These are phyloP conservation scores for Pseudogymnoascus sp. DNA, from an alignment of 2,329 filamentous ascomycete genomes.

Conservation along the genomic window DNA sequence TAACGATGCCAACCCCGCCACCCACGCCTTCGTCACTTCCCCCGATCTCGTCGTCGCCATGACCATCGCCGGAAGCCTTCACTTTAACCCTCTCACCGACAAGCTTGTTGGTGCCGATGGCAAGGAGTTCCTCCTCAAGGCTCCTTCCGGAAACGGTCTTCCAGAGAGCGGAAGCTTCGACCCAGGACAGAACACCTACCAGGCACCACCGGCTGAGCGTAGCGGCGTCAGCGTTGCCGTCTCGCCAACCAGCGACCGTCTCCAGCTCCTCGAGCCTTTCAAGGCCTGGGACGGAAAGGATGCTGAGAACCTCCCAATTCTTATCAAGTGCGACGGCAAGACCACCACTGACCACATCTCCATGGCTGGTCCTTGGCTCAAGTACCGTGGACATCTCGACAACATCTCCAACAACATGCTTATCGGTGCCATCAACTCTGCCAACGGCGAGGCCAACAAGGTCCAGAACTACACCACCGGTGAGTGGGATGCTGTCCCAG, in stretches of 20 bases:
- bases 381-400: conserved; percentile 97
- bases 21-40: conserved; percentile 86
- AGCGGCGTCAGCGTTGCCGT: conserved; percentile 67
- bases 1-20: conserved; percentile 92
- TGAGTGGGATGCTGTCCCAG: conserved; percentile 80
- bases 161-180: conserved; percentile 71
- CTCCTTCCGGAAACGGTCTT: conserved; percentile 73
- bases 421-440: conserved; percentile 92
- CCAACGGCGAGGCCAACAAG: conserved; percentile 96
- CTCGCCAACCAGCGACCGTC: conserved; percentile 82
- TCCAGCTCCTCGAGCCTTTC: conserved; percentile 87
- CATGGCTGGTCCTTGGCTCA: conserved; percentile 94
- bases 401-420: conserved; percentile 99
- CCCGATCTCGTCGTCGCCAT: conserved; percentile 84
- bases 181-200: conserved; percentile 87
- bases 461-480: conserved; percentile 82
- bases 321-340: conserved; percentile 96
- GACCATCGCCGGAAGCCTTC: conserved; percentile 71
- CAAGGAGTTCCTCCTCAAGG: conserved; percentile 84
- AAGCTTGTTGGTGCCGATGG: conserved; percentile 89
- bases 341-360: conserved; percentile 97
- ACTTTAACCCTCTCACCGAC: conserved; percentile 94
- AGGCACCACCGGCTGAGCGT: conserved; percentile 81
- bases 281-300: conserved; percentile 87
- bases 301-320: conserved; percentile 70